phyloP scores from a whole-genome alignment of 176 grass and related monocot species.

The Zoysia pacifica region DNA sequence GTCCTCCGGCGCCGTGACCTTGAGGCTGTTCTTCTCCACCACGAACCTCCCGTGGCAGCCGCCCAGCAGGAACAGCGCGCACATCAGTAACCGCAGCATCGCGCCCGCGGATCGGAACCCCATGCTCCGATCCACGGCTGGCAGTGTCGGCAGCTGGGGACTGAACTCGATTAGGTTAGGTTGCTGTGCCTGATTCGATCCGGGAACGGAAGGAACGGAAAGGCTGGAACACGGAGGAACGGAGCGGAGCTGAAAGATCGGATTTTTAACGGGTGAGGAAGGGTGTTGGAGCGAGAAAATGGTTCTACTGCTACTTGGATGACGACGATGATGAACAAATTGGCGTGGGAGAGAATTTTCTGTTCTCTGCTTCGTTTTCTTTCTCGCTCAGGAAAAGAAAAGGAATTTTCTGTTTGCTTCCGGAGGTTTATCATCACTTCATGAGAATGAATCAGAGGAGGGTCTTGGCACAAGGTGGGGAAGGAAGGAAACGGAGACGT shows the following conservation, averaged over 20 bases:
- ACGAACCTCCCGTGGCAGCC: conserved; percentile 56
- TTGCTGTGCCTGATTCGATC: neutral
- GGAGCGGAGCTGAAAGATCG: conserved; percentile 13
- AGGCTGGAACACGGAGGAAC: neutral
- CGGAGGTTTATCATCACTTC: neutral
- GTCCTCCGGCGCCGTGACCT: conserved; percentile 65
- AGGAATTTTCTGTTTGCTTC: neutral
- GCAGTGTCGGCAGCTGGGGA: neutral
- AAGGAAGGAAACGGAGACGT: neutral
- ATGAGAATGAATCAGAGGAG: too few relatives aligned
- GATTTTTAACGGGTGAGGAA: neutral
- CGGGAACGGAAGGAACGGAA: neutral
- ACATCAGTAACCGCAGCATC: conserved; percentile 36
- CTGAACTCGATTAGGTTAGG: neutral
- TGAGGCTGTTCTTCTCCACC: conserved; percentile 90
- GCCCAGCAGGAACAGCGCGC: conserved; percentile 45
- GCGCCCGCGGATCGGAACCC: conserved; percentile 27
- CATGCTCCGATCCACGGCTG: conserved; percentile 22
- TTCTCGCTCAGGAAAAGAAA: neutral
- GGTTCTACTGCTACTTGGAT: neutral
- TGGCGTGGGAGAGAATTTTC: conserved; percentile 2
- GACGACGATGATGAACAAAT: neutral
- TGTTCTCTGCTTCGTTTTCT: neutral
- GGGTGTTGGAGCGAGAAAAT: conserved; percentile 2
- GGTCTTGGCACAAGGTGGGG: neutral